These are phyloP conservation scores for Eremothecium gossypii DNA, from an alignment of 1,139 yeast genomes.

Conservation along the genomic window DNA sequence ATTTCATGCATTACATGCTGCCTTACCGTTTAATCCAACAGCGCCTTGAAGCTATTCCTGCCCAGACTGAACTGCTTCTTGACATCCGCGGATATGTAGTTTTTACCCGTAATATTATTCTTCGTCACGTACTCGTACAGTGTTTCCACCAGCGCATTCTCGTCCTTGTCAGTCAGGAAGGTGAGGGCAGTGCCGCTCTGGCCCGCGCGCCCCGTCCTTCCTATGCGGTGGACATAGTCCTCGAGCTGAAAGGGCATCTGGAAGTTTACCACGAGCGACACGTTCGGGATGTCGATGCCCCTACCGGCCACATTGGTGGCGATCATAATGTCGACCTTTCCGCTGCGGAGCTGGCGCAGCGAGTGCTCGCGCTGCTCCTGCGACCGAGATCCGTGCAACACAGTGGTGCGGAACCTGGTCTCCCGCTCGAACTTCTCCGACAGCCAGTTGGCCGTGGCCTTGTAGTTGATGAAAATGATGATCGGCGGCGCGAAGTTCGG, in stretches of 20 bases:
- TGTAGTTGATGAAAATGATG: slow-evolving; percentile 74
- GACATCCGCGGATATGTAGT: slow-evolving; percentile 14
- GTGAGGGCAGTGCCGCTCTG: slow-evolving; percentile 66
- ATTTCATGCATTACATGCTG: not conserved
- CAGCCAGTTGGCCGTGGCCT: slow-evolving; percentile 60
- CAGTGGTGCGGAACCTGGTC: slow-evolving; percentile 43
- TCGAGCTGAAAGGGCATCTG: slow-evolving; percentile 75
- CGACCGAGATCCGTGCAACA: slow-evolving; percentile 78
- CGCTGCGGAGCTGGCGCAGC: slow-evolving; percentile 74
- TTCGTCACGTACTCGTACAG: slow-evolving; percentile 28
- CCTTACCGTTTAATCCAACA: slow-evolving; percentile 11
- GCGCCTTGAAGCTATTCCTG: slow-evolving; percentile 10
- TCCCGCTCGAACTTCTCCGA: slow-evolving; percentile 39
- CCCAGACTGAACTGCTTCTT: slow-evolving; percentile 14
- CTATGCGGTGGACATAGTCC: slow-evolving; percentile 85
- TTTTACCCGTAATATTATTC: slow-evolving; percentile 14
- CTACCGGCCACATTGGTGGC: slow-evolving; percentile 99
- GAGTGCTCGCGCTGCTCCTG: slow-evolving; percentile 87
- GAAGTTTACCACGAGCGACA: slow-evolving; percentile 73
- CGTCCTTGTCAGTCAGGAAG: slow-evolving; percentile 51
- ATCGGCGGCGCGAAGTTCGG: slow-evolving; percentile 42
- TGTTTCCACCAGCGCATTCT: slow-evolving; percentile 43
- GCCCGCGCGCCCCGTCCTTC: slow-evolving; percentile 96
- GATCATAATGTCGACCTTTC: slow-evolving; percentile 84
- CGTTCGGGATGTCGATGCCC: slow-evolving; percentile 90